Base-by-base conservation (phyloP, 1,284 basidiomycete genomes). In the Xerocomus minutiporus region DNA sequence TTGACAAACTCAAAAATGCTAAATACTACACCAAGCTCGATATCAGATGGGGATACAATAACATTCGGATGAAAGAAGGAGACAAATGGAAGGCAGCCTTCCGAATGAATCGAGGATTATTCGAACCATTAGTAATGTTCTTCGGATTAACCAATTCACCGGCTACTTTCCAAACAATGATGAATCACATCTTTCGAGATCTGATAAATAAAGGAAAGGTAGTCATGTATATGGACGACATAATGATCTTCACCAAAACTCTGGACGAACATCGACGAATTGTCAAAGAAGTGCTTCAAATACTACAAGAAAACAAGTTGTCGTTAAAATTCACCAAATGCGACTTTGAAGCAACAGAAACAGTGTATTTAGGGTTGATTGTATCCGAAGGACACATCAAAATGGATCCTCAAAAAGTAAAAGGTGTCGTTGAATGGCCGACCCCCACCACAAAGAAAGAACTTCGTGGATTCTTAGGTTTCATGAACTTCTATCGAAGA, bases 121-220 rank as follows among this genome's bases (percentile, higher is more conserved):
- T 20, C 17, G 17, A 20, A 20, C 17, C 17, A 20, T 20, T 20
- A 20, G 20, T 20, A 20, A 20, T 20, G 20, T 20, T 20, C 2
- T 20, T 20, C 20, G 2, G 20, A 2, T 20, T 20, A 20, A 20
- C 20, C 20, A 20, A 20, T 2, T 20, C 20, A 20, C 20, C 20
- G 2, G 20, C 64, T 0, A 71, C 63, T 1, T 68, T 72, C 41
- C 70, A 72, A 40, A 55, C 46, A 0, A 13, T 54, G 0, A 57
- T 57, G 55, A 53, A 57, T 13, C 23, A 57, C 1, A 34, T 51
- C 12, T 2, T 59, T 53, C 23, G 65, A 65, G 60, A 65, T 51
- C 50, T 52, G 61, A 11, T 57, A 51, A 2, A 56, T 58, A 15
- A 46, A 17, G 29, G 45, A 25, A n/a, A 60, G 6, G 45, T 50